A percentile compares a stretch with the other conserved stretches of the same genome.
Evolutionary conservation across 306 rosid species (phyloP).

Genomic region (Trifolium fragiferum): DNA sequence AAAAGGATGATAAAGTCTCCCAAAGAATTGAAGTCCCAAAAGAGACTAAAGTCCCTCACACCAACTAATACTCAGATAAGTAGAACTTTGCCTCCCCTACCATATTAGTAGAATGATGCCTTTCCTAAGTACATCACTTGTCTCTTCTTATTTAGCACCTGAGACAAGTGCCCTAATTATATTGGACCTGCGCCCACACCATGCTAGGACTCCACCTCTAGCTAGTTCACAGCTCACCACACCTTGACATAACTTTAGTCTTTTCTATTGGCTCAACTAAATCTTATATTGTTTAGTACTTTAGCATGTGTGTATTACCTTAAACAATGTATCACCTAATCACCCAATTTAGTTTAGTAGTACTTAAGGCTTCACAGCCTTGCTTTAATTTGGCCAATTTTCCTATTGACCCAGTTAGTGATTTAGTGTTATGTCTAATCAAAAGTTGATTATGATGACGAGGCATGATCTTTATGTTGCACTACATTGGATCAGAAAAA

Average conservation of each 20-base stretch:
- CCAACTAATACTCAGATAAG: not conserved
- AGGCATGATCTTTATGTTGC: not conserved
- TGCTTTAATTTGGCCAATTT: not conserved
- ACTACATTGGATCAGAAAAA: conserved; percentile 4
- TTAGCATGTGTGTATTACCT: not conserved
- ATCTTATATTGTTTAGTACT: not conserved
- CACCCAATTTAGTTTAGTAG: not conserved
- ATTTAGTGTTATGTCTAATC: not conserved
- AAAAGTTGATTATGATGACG: not conserved
- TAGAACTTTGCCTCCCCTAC: not conserved
- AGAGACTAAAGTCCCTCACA: not conserved
- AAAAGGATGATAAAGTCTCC: not conserved
- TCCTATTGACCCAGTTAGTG: not conserved
- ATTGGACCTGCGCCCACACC: not conserved
- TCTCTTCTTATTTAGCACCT: not conserved
- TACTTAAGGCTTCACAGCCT: not conserved
- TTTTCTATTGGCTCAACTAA: not conserved
- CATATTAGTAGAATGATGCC: not conserved
- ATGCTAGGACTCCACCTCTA: not conserved
- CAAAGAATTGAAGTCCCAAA: not conserved
- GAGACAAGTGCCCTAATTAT: not conserved
- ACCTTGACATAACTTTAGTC: not conserved
- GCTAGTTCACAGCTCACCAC: not conserved
- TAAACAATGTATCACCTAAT: conserved; percentile 5
- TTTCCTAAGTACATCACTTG: not conserved